Conservation (phyloP, 1,284 basidiomycete species). For the Trichosporon inkin region DNA sequence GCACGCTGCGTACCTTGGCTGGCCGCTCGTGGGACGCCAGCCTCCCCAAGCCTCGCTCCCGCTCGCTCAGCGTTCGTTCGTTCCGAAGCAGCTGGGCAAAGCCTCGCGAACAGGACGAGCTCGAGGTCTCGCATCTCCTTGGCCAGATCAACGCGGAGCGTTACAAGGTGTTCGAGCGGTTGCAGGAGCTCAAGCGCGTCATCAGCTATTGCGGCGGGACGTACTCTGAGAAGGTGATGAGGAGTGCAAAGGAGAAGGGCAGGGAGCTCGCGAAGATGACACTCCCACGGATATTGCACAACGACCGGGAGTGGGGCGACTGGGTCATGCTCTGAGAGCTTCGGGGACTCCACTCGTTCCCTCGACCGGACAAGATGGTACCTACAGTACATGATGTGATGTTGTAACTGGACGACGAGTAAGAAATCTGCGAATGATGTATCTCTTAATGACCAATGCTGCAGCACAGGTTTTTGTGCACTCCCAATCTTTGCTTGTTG, state of each 20-base stretch:
- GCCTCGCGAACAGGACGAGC: background rate
- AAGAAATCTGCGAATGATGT: too few species aligned
- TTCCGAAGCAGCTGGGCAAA: too few species aligned
- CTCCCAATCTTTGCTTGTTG: too few species aligned
- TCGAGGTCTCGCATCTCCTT: background rate
- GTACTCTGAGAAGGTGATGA: background rate
- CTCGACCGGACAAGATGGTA: too few species aligned
- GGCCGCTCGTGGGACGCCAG: background rate
- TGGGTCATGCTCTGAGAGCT: background rate
- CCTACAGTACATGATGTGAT: too few species aligned
- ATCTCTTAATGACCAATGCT: too few species aligned
- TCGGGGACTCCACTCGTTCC: too few species aligned
- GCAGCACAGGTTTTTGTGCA: too few species aligned
- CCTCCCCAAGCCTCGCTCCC: background rate
- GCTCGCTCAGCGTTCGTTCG: background rate
- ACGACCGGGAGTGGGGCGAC: background rate
- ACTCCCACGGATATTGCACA: background rate
- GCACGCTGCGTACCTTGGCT: background rate
- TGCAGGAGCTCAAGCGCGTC: background rate
- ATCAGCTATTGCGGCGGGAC: background rate
- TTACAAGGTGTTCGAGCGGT: background rate
- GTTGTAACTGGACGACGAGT: too few species aligned
- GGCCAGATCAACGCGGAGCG: background rate
- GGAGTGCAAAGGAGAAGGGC: background rate
- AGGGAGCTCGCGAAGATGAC: background rate